Evolutionary conservation across 148 eudicot genomes (phyloP).

Genomic region (Rhododendron griersonianum): DNA sequence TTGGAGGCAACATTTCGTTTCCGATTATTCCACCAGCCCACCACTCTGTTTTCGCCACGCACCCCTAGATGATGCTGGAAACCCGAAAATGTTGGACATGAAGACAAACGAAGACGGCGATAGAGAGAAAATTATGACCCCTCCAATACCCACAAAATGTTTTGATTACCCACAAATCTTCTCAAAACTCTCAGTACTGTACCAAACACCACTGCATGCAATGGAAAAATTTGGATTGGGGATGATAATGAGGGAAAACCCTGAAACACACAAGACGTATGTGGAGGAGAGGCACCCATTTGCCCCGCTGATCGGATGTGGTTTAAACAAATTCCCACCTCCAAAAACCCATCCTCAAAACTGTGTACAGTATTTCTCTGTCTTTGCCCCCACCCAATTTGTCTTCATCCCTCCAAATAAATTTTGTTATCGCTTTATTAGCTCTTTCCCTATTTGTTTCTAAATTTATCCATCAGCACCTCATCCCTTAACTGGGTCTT

Average conservation of each 20-base stretch:
- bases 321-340: conserved; percentile 47
- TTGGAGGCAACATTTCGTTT: neutral
- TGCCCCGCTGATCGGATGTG: conserved; percentile 33
- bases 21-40: neutral
- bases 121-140: neutral
- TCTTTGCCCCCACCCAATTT: conserved; percentile 16
- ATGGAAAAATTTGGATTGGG: neutral
- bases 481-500: conserved; percentile 24
- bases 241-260: conserved; percentile 36
- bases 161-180: neutral
- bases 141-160: neutral
- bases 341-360: conserved; percentile 37
- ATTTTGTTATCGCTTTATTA: neutral
- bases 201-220: neutral
- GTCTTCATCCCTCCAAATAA: conserved; percentile 18
- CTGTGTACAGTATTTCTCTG: neutral
- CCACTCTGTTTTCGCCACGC: conserved; percentile 1
- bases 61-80: neutral
- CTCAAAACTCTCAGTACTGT: neutral
- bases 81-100: neutral
- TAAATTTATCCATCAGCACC: conserved; percentile 11
- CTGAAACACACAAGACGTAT: conserved; percentile 54
- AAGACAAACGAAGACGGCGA: neutral
- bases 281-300: conserved; percentile 48
- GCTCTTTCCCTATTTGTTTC: neutral